phyloP scores from a whole-genome alignment of 805 yeast species.

The Wickerhamomyces tratensis region DNA sequence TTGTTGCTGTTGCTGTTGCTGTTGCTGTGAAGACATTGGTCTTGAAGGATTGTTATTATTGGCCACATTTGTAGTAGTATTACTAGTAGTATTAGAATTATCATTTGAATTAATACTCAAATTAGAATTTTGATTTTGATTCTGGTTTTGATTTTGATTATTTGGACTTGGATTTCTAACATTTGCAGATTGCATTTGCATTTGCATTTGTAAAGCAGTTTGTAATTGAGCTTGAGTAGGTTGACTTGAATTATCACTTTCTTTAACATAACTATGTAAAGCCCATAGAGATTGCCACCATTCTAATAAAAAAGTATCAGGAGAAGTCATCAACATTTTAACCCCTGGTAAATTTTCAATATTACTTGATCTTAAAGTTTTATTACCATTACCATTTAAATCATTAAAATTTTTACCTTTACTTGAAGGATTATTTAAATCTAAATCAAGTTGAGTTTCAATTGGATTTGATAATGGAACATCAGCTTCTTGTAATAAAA shows the following conservation, averaged over 20 bases:
- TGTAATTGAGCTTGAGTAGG: too few species aligned
- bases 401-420: conserved; percentile 3
- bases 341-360: conserved; percentile 21
- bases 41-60: conserved; percentile 7
- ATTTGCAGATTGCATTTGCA: too few species aligned
- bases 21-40: conserved; percentile 15
- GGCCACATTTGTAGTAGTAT: background rate
- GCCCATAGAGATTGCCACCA: conserved; percentile 50
- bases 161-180: conserved; percentile 2
- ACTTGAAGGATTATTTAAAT: conserved; percentile 1
- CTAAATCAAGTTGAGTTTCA: conserved; percentile 4
- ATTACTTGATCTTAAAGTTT: conserved; percentile 21
- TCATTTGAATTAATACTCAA: background rate
- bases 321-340: conserved; percentile 31
- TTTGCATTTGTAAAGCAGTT: too few species aligned
- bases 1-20: conserved; percentile 6
- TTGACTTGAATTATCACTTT: conserved; percentile 11
- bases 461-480: conserved; percentile 24
- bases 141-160: conserved; percentile 8
- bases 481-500: conserved; percentile 35
- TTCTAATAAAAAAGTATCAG: conserved; percentile 39
- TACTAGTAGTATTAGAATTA: background rate
- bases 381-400: conserved; percentile 5
- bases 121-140: background rate
- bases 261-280: conserved; percentile 34